Base-by-base conservation (phyloP, 2,329 filamentous ascomycete species). In the Calonectria ilicicola region DNA sequence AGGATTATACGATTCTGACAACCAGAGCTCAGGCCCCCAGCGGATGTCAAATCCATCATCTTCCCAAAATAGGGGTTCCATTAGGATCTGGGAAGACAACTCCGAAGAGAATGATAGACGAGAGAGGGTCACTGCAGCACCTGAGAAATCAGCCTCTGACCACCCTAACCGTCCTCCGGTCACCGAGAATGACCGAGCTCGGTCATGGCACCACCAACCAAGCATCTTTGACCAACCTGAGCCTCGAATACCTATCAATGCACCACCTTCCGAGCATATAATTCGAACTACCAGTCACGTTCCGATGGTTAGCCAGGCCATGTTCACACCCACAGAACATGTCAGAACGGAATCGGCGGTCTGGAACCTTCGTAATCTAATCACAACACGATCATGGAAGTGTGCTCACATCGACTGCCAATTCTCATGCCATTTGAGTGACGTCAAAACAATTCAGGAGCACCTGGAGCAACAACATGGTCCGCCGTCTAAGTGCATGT, bases 261-360 rank as follows among this genome's bases (percentile, higher is more conserved):
- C 72, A 2, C 69, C 80, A 0, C 75, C 80, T 0, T 44, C 81
- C 1, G 86, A 88, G 70, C 74, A 75, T 2, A 74, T 88, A 21
- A 78, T 87, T 56, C 79, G 79, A 14, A 84, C 80, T 0, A 78
- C 81, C 1, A 74, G 76, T 21, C 80, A 78, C 35, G 75, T 85
- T 29, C 85, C 86, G 1, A 81, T 82, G 56, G 76, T 85, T 19
- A 82, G 81, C 19, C 81, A 83, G 27, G 82, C 79, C 1, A 78
- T 87, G 19, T 76, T 87, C 67, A 88, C 86, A 0, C 82, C 83
- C 0, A 84, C 81, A 0, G 86, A 88, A 72, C 80, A 85, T 63
- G 81, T 78, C 2, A 75, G 80, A 5, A 78, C 87, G 1, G 84
- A 87, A 40, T 6, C 2, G 0, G 6, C 29, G 10, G 32, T 71